A percentile compares a stretch with the other conserved stretches of the same genome.
Evolutionary conservation across 2,329 filamentous ascomycete genomes (phyloP).

Genomic region (Knufia fluminis): DNA sequence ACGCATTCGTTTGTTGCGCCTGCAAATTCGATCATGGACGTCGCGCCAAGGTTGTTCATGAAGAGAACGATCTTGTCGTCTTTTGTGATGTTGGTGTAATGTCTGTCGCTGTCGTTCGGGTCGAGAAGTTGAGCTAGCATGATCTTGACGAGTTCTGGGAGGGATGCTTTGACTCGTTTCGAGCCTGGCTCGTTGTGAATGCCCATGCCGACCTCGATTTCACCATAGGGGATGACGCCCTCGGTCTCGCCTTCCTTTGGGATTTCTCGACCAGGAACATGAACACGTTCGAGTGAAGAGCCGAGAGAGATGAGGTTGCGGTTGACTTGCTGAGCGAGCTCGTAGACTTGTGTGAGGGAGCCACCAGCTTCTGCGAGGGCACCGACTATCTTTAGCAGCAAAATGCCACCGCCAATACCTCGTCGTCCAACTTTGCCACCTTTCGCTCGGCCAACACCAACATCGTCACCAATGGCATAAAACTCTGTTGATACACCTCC

Average conservation of each 20-base stretch:
- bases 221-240: slow-evolving; percentile 38
- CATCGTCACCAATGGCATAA: slow-evolving; percentile 86
- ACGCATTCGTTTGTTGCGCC: slow-evolving; percentile 60
- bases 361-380: slow-evolving; percentile 66
- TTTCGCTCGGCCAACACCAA: slow-evolving; percentile 70
- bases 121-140: slow-evolving; percentile 60
- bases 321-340: slow-evolving; percentile 61
- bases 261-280: slow-evolving; percentile 67
- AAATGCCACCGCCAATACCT: slow-evolving; percentile 82
- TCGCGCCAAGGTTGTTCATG: slow-evolving; percentile 61
- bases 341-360: slow-evolving; percentile 60
- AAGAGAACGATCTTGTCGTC: slow-evolving; percentile 54
- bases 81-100: slow-evolving; percentile 49
- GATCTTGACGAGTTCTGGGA: slow-evolving; percentile 44
- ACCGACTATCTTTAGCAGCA: slow-evolving; percentile 84
- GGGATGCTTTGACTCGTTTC: slow-evolving; percentile 40
- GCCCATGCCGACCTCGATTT: slow-evolving; percentile 63
- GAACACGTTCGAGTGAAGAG: slow-evolving; percentile 80
- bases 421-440: slow-evolving; percentile 87
- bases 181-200: slow-evolving; percentile 54
- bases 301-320: slow-evolving; percentile 77
- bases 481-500: slow-evolving; percentile 71
- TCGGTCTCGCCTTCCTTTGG: slow-evolving; percentile 43
- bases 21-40: slow-evolving; percentile 57
- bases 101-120: slow-evolving; percentile 52